Evolutionary conservation across 2,329 filamentous ascomycete species (phyloP).

Genomic region (Macroventuria anomochaeta): DNA sequence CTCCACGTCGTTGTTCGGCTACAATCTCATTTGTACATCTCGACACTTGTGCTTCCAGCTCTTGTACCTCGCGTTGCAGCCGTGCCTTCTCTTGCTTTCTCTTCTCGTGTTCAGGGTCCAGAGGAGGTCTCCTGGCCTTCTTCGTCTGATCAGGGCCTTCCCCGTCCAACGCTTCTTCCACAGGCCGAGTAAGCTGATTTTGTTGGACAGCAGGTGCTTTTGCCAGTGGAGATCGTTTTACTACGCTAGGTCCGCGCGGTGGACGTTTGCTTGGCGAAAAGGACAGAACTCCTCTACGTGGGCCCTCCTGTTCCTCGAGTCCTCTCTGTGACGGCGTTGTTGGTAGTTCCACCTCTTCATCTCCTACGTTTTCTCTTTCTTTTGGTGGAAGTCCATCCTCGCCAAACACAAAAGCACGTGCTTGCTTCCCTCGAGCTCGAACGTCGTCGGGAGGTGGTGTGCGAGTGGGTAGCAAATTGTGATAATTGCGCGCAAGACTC

Average conservation of each 20-base stretch:
- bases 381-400: constrained; percentile 1
- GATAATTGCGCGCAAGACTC: constrained; percentile 49
- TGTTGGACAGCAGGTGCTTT: constrained; percentile 25
- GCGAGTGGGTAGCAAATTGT: constrained; percentile 36
- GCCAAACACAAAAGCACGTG: constrained; percentile 11
- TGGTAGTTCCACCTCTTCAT: constrained; percentile 31
- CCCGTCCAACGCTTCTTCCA: constrained; percentile 18
- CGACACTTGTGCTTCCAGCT: constrained; percentile 43
- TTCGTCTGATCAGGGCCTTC: constrained; percentile 1
- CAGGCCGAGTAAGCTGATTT: constrained; percentile 13
- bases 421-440: background rate
- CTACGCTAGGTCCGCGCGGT: constrained; percentile 22
- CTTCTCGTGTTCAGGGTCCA: constrained; percentile 35
- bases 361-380: background rate
- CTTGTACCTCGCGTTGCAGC: constrained; percentile 37
- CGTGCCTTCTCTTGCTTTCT: constrained; percentile 40
- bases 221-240: constrained; percentile 25
- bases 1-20: constrained; percentile 31
- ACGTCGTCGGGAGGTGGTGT: background rate
- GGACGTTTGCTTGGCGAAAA: constrained; percentile 45
- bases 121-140: constrained; percentile 16
- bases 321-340: constrained; percentile 28
- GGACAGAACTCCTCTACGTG: constrained; percentile 33
- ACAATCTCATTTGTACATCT: constrained; percentile 37
- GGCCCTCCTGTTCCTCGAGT: constrained; percentile 25